Conservation (phyloP, 495 filamentous ascomycete species). For the Recurvomyces mirabilis region DNA sequence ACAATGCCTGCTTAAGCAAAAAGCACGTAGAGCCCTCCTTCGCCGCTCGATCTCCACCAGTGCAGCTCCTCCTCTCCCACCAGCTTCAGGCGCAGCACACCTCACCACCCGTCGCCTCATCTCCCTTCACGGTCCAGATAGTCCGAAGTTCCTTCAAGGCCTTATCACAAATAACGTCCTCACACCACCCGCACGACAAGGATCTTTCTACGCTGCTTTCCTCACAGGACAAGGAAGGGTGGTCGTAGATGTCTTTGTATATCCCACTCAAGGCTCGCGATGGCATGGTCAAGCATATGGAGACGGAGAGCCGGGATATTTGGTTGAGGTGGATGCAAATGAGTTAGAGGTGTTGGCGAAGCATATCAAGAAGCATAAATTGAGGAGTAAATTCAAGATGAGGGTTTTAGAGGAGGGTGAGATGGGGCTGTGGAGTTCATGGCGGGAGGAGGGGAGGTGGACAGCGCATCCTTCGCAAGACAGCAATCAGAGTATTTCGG, state of each 20-base stretch:
- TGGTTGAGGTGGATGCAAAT: slow-evolving; percentile 69
- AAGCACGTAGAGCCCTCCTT: no score
- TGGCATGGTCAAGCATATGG: slow-evolving; percentile 17
- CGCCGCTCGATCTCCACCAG: neutral
- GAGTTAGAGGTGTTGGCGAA: slow-evolving; percentile 49
- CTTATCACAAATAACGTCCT: slow-evolving; percentile 65
- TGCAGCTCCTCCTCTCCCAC: slow-evolving; percentile 24
- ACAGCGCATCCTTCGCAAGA: slow-evolving; percentile 11
- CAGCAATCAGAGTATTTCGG: neutral
- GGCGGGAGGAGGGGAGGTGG: slow-evolving; percentile 39
- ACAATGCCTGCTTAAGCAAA: slow-evolving; percentile 4
- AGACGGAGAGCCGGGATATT: slow-evolving; percentile 41
- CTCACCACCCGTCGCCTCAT: slow-evolving; percentile 68
- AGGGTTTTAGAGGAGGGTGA: slow-evolving; percentile 52
- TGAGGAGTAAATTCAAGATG: slow-evolving; percentile 66
- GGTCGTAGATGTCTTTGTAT: slow-evolving; percentile 82
- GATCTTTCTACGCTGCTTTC: slow-evolving; percentile 65
- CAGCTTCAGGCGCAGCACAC: slow-evolving; percentile 37
- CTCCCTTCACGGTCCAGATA: slow-evolving; percentile 64
- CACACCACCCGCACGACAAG: slow-evolving; percentile 29
- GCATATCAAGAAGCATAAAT: slow-evolving; percentile 72
- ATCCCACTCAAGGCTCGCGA: slow-evolving; percentile 36
- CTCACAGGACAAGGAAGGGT: slow-evolving; percentile 75
- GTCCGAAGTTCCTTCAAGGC: slow-evolving; percentile 76
- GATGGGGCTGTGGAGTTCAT: slow-evolving; percentile 53